Evolutionary conservation across 176 grass and related monocot species (phyloP), one percentile per base, ranked within the genome.

Genomic region (Phragmites australis): DNA sequence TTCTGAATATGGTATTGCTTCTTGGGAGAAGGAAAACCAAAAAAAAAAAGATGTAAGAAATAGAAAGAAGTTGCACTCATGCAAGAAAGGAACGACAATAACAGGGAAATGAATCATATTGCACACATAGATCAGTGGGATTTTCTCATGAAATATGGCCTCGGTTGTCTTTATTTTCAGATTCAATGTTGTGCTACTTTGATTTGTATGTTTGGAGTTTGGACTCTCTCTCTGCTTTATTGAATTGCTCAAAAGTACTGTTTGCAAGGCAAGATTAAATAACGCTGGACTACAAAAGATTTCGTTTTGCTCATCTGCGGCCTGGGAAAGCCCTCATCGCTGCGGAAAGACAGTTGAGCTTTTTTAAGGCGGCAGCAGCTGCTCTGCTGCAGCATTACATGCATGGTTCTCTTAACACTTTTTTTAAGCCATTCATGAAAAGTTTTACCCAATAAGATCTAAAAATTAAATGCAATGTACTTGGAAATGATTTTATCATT

Each of bases 221-320:
- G 34, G 3, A 37, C 27, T 75, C 60, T 86, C 60, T 85, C 17
- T 42, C 17, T 11, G 14, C 31, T 76, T 70, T 76, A 69, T 81
- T 48, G 77, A 81, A 69, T 54, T 55, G 40, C 55, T 89, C 63
- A 69, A 81, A 72, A 89, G 68, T 86, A 89, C 83, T 89, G 78
- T 82, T 89, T 89, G 78, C 88, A 58, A 89, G 83, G 88, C 65
- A 82, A 82, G 77, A 78, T 82, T 86, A 86, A 81, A 89, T 83
- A 86, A 86, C 73, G 41, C 88, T 89, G 83, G 83, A 86, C 48
- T 72, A 76, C 42, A 82, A 89, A 81, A 89, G 72, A 71, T 89
- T 86, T 89, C 65, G n/a, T 86, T 72, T 85, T 77, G 72, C 41
- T 58, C 65, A 77, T 81, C 45, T 81, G 76, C 48, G 64, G 55